Evolutionary conservation across 2,329 filamentous ascomycete genomes (phyloP), one percentile per base, ranked within the genome.

Genomic region (Helotiales sp.): DNA sequence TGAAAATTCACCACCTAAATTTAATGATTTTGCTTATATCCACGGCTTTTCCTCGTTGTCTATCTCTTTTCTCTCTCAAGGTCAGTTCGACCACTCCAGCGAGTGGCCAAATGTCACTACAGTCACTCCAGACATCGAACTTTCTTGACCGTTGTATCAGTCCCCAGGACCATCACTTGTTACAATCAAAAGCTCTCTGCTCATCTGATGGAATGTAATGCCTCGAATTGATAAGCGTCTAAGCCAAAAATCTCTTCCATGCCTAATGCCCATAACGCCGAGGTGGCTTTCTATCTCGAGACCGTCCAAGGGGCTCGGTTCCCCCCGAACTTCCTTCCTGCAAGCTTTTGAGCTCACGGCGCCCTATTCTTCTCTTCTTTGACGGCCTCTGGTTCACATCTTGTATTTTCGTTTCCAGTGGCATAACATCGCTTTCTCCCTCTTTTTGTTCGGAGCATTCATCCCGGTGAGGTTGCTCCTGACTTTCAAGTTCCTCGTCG

Each of bases 221-320:
- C 5, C 49, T 52, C 26, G 10, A n/a, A 15, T 55, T 24, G 20
- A 34, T 8, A 34, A 34, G 52, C 10, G 2, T 32, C 17, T 37
- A 15, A 7, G 17, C 1, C 11, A 15, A 57, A 50, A 26, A 6
- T 26, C 28, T 11, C 7, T 49, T 49, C 37, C 24, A 30, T 24
- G 26, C 28, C 22, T 37, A 49, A 40, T 55, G 32, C 6, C 49
- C 58, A 50, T 55, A 66, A 24, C 64, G 57, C 28, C 45, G 20
- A 6, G 63, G 63, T 37, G 47, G 47, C 15, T 47, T 65, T 20
- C 63, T 66, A 15, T 61, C 40, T 26, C 59, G n/a, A 22, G 24
- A n/a, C 50, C 40, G 40, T 50, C 54, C 50, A 28, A 58, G 15
- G 22, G 30, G 45, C 22, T 37, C 26, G 45, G 5, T 17, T 10